Evolutionary conservation across 176 grass and related monocot genomes (phyloP).

Genomic region (Oryza meyeriana): DNA sequence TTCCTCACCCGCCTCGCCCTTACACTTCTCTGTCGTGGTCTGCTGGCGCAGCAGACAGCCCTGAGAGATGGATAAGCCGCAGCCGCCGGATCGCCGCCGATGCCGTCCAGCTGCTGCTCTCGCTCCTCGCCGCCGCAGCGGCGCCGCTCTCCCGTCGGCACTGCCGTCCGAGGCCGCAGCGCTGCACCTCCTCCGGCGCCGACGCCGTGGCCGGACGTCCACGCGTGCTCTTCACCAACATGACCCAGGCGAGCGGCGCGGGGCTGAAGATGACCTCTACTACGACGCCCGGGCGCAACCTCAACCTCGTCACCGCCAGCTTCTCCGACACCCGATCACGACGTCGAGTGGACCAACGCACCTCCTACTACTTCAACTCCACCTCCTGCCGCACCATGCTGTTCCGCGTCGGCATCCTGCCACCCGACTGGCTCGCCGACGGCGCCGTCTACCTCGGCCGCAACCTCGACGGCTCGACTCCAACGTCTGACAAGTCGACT

Average conservation of each 20-base stretch:
- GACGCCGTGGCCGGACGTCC: slow-evolving; percentile 72
- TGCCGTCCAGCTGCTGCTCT: neutral
- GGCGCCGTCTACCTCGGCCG: slow-evolving; percentile 69
- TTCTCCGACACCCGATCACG: slow-evolving; percentile 50
- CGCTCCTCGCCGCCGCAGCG: neutral
- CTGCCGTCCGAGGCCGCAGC: no score
- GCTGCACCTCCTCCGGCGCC: neutral
- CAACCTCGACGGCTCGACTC: slow-evolving; percentile 53
- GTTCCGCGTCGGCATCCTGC: slow-evolving; percentile 61
- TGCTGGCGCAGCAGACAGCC: neutral
- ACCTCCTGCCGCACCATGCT: slow-evolving; percentile 33
- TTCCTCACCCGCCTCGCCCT: no score
- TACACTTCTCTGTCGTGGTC: neutral
- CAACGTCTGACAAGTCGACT: slow-evolving; percentile 71
- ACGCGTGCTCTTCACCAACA: slow-evolving; percentile 67
- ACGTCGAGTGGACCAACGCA: slow-evolving; percentile 85
- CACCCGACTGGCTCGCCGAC: slow-evolving; percentile 51
- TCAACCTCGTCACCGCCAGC: slow-evolving; percentile 65
- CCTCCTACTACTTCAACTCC: slow-evolving; percentile 63
- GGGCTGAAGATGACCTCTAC: slow-evolving; percentile 59
- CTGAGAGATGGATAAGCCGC: neutral
- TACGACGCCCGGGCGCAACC: slow-evolving; percentile 75
- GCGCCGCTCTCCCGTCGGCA: no score
- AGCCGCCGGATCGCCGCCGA: neutral
- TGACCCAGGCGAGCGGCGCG: slow-evolving; percentile 40